These are phyloP conservation scores for Eudorina sp. DNA, from an alignment of 139 green algal genomes.

Conservation along the genomic window DNA sequence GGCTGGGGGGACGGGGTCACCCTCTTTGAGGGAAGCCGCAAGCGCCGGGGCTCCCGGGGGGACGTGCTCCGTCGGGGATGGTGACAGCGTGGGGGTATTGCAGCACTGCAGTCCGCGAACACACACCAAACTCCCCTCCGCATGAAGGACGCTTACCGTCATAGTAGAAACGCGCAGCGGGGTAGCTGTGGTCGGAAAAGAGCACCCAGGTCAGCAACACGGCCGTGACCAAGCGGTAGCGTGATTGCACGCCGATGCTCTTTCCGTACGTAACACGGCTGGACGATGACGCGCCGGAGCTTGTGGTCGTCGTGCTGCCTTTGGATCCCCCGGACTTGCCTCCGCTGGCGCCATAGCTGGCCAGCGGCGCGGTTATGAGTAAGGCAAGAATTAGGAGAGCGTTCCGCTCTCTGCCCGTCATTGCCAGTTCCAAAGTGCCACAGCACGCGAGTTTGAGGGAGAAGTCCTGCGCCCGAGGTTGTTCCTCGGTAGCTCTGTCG, in stretches of 20 bases:
- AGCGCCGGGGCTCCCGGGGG: not conserved
- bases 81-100: not conserved
- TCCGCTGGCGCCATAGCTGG: too few relatives aligned
- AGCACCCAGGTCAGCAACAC: not conserved
- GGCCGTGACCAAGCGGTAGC: not conserved
- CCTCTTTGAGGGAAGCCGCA: not conserved
- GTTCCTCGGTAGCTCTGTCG: too few relatives aligned
- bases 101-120: not conserved
- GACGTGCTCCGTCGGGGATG: too few relatives aligned
- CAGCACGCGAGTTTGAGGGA: too few relatives aligned
- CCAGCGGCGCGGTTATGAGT: too few relatives aligned
- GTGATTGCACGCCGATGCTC: not conserved
- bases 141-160: not conserved
- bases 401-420: too few relatives aligned
- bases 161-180: not conserved
- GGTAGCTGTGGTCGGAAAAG: not conserved
- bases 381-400: too few relatives aligned
- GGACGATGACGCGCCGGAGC: too few relatives aligned
- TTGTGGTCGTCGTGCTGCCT: too few relatives aligned
- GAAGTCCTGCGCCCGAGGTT: too few relatives aligned
- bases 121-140: not conserved
- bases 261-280: not conserved
- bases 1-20: not conserved
- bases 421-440: too few relatives aligned
- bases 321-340: too few relatives aligned